Evolutionary conservation across 164 flowering plant species (phyloP), one percentile per base, ranked within the genome.

Genomic region (Cinnamomum micranthum): DNA sequence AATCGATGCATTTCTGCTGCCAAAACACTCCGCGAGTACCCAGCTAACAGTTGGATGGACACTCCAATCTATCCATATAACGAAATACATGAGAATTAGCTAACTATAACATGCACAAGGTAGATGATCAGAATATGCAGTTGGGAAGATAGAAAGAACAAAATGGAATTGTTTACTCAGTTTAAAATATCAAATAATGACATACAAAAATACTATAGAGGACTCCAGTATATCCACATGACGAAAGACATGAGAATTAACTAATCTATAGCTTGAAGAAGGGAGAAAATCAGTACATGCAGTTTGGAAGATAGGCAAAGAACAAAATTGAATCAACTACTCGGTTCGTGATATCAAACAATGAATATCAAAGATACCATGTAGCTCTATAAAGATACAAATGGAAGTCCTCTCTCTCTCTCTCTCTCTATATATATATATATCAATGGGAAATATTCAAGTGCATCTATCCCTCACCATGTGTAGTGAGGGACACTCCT

Each of bases 1-100:
- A 77, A 94, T 91, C 17, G 90, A 87, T 23, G 90, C 82, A 73
- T 86, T 87, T 76, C 73, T 72, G 70, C 81, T 78, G 62, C 93
- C 93, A 79, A 92, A 88, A 71, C 81, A 78, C 73, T 89, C 85
- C 0, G 94, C 87, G 17, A 94, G 86, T 50, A 91, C 62, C 92
- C 89, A 91, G 80, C 97, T 92, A 17, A 91, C 88, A 70, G 82
- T 87, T 79, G 95, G 92, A 86, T 94, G 98, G 73, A 94, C 97
- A 70, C 97, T 89, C 91, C 90, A 92, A 86, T 91, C 98, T 94
- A 86, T 82, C 74, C 14, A 76, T 11, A 70, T 23, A 71, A 52
- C 60, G 72, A 68, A 33, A 41, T 41, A 41, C 59, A 78, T 68
- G 23, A 60, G 51, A 51, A 74, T 72, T 65, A 75, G 72, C 27